These are phyloP conservation scores for Claviceps quebecensis DNA, from an alignment of 2,329 filamentous ascomycete genomes.

Conservation along the genomic window DNA sequence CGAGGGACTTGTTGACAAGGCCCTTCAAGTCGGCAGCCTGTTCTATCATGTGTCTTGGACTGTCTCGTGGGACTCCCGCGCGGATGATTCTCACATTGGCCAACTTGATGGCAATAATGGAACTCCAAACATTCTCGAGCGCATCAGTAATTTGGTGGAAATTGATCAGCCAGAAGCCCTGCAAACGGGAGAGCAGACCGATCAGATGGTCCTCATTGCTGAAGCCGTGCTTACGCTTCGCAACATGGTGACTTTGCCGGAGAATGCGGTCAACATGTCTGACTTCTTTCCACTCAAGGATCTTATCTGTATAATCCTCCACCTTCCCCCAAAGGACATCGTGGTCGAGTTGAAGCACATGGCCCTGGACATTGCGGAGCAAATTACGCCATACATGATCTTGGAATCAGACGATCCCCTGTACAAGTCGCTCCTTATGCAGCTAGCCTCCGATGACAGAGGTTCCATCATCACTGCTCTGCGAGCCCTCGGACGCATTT, in stretches of 20 bases:
- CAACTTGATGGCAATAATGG: slow-evolving; percentile 32
- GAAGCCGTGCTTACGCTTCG: slow-evolving; percentile 79
- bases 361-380: slow-evolving; percentile 80
- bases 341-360: slow-evolving; percentile 81
- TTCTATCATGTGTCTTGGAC: slow-evolving; percentile 78
- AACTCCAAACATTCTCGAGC: slow-evolving; percentile 44
- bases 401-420: slow-evolving; percentile 62
- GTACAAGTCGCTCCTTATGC: slow-evolving; percentile 57
- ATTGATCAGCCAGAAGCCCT: slow-evolving; percentile 53
- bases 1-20: slow-evolving; percentile 76
- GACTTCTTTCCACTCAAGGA: slow-evolving; percentile 65
- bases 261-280: slow-evolving; percentile 74
- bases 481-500: slow-evolving; percentile 71
- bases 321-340: slow-evolving; percentile 56
- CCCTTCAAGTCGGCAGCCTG: slow-evolving; percentile 60
- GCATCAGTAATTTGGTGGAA: slow-evolving; percentile 49
- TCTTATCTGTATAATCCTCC: slow-evolving; percentile 67
- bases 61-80: slow-evolving; percentile 47
- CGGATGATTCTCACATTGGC: slow-evolving; percentile 40
- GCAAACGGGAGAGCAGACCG: slow-evolving; percentile 55
- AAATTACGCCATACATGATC: slow-evolving; percentile 68
- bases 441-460: slow-evolving; percentile 58
- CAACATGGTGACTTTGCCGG: slow-evolving; percentile 89
- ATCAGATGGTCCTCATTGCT: slow-evolving; percentile 61
- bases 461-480: slow-evolving; percentile 70